Base-by-base conservation (phyloP, 73 alveolate genomes). In the Uronychia binucleata region DNA sequence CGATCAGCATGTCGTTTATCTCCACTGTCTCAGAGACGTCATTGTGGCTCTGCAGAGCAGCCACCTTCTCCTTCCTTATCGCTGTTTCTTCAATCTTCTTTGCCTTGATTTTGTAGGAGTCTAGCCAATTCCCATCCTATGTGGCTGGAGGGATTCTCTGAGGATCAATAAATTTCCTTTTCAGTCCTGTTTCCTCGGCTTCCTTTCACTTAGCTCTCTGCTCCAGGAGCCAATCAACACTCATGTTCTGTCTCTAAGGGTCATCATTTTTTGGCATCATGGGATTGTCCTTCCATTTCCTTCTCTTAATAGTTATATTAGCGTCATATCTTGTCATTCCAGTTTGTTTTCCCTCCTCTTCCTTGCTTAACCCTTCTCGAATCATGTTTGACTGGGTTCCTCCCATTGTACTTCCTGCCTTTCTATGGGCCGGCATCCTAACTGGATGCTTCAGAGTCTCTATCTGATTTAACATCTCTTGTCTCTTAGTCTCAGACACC, bases 151-250 rank as follows among this genome's bases (percentile, higher is more conserved):
- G 81, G 27, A n/a, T 81, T 29, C 59, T 29, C 11, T 77, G 81
- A 0, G 58, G 28, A 26, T 60, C 34, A 25, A 27, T 81, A 80
- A 77, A 59, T 1, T 32, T 75, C 74, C 28, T 35, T n/a, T 46
- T 46, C n/a, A 46, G 5, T 46, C 67, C 67, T 11, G 67, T 11
- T 5, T 19, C 59, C 30, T 81, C 81, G 0, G 57, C 30, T 31
- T 59, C 81, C 14, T 30, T 81, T 31, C 88, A 0, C 25, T 5
- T 31, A 0, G 30, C 74, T 81, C 88, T 81, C 58, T 58, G 28
- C 76, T 81, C 88, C 0, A 46, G 80, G 5, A 81, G 81, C 81
- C 81, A 81, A 33, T 81, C 88, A 26, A 81, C 79, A 28, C 58
- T 46, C 33, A 81, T 59, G 5, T 77, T 77, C 33, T 57, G 75